A percentile compares a stretch with the other conserved stretches of the same genome.
Evolutionary conservation across 179 eudicot genomes (phyloP).

Genomic region (Beta macrorhiza): DNA sequence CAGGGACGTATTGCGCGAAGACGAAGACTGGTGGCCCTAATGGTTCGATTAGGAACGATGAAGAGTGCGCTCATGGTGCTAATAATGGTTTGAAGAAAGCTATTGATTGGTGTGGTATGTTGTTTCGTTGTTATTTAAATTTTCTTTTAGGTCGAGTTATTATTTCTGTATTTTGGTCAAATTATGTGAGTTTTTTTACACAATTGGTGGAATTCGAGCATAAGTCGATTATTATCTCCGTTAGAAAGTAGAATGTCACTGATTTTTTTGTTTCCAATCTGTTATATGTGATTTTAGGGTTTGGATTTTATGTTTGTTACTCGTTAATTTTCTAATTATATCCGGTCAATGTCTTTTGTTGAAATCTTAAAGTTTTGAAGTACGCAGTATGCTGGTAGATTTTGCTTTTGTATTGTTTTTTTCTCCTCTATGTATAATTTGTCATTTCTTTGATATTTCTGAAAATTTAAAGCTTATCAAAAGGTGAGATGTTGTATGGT

Average conservation of each 20-base stretch:
- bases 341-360: too few relatives aligned
- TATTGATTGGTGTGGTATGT: slow-evolving; percentile 81
- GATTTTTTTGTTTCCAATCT: neutral
- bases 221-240: neutral
- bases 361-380: neutral
- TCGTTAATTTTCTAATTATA: too few relatives aligned
- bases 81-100: slow-evolving; percentile 87
- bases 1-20: slow-evolving; percentile 83
- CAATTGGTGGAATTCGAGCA: neutral
- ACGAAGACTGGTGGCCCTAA: slow-evolving; percentile 93
- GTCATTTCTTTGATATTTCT: neutral
- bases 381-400: neutral
- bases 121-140: neutral
- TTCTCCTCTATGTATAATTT: too few relatives aligned
- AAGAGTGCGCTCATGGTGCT: slow-evolving; percentile 69
- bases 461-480: neutral
- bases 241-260: neutral
- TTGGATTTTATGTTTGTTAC: neutral
- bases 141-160: neutral
- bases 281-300: neutral
- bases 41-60: slow-evolving; percentile 79
- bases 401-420: neutral
- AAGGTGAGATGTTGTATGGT: neutral
- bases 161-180: neutral
- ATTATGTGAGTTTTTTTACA: neutral